Base-by-base conservation (phyloP, 2,329 filamentous ascomycete species). In the Chlorencoelia australis region DNA sequence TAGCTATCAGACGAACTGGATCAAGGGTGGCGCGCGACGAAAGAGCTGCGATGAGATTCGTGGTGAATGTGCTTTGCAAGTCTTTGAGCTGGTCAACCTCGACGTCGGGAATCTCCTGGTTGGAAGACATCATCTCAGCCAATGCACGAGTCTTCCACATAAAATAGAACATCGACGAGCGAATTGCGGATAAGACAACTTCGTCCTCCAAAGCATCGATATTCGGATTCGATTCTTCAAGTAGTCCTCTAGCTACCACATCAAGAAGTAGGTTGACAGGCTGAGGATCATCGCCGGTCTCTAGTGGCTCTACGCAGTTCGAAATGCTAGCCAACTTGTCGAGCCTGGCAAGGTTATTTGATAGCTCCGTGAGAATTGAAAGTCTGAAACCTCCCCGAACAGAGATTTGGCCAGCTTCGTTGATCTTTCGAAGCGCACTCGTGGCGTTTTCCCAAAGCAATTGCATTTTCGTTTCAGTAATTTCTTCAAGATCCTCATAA, bases 401-500 rank as follows among this genome's bases (percentile, higher is more conserved):
- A 11, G 75, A 73, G n/a, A 94, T 69, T 44, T 86, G 78, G 13
- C 75, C 78, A 49, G 77, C 73, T 43, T 80, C 74, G 37, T 91
- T 73, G 40, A 54, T 45, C 17, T 50, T 51, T 40, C 79, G 72
- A 24, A 98, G 69, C 2, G 80, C 73, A 48, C 80, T 79, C 36
- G 85, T 70, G 4, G 79, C 75, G 46, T 87, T 83, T 47, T 95
- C 87, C 87, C 91, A 96, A 5, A 96, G 66, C 28, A 77, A 69
- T 17, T 82, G 75, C 7, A 96, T 65, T 56, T 89, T 94, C 53
- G 69, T 73, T 44, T 91, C 82, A 1, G 87, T 81, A 9, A 86
- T 65, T 51, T 98, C 91, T 47, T 88, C 82, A 21, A 94, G 74
- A 53, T 94, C 89, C 42, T 91, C 86, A 43, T 86, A 89, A 42